phyloP scores from a whole-genome alignment of 2,329 filamentous ascomycete genomes.

The Colletotrichum truncatum region DNA sequence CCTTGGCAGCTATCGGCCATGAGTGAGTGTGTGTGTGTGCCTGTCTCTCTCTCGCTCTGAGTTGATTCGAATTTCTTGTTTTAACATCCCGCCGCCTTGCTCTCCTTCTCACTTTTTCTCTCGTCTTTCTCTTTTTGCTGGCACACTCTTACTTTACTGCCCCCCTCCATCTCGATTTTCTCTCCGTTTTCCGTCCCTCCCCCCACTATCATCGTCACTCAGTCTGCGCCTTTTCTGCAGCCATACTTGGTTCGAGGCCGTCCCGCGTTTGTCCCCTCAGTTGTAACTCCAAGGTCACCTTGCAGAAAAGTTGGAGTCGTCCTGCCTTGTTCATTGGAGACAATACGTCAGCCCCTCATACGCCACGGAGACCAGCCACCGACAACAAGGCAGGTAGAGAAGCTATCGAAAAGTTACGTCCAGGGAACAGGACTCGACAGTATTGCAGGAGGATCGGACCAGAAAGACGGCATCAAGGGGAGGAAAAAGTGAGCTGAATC shows the following conservation, averaged over 20 bases:
- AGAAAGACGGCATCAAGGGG: background rate
- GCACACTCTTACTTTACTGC: no score
- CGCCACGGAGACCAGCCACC: slow-evolving; percentile 20
- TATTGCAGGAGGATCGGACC: background rate
- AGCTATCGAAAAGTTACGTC: background rate
- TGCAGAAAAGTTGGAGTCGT: slow-evolving; percentile 16
- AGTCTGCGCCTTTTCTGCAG: background rate
- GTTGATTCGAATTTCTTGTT: slow-evolving; percentile 27
- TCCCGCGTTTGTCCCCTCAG: background rate
- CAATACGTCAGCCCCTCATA: slow-evolving; percentile 19
- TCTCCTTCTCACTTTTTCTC: background rate
- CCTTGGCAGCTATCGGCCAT: slow-evolving; percentile 22
- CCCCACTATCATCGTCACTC: background rate
- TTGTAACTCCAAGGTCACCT: slow-evolving; percentile 8
- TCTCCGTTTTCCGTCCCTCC: background rate
- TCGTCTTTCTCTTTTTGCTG: slow-evolving; percentile 10
- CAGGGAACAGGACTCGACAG: background rate
- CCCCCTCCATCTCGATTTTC: background rate
- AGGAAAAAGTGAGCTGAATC: no score
- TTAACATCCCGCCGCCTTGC: slow-evolving; percentile 12
- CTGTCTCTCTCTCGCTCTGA: background rate
- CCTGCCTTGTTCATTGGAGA: background rate
- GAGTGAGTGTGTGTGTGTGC: background rate
- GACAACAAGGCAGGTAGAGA: background rate
- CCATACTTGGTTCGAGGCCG: background rate